Evolutionary conservation across 164 flowering plant genomes (phyloP), one percentile per base, ranked within the genome.

Genomic region (Tetrastigma voinierianum): DNA sequence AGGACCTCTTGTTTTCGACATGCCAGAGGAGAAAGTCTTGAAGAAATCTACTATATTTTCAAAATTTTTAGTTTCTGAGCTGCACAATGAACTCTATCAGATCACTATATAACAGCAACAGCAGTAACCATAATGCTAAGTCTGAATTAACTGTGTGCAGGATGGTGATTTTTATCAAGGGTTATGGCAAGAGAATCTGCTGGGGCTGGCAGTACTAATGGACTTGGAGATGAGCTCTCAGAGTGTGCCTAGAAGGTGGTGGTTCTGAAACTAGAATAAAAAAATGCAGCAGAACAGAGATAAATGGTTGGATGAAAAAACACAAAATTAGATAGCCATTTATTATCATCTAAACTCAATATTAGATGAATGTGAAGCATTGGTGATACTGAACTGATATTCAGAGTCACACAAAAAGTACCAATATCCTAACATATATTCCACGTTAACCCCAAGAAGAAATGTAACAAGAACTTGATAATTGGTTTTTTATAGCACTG

Each of bases 1-100:
- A n/a, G n/a, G 69, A 86, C 99, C 99, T 90, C 99, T 69, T 84
- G 68, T 70, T 84, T 95, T 57, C 75, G n/a, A 69, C 49, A 49
- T 85, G 64, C 51, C 67, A n/a, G 83, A 61, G 85, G 64, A 24
- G 76, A 46, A 51, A 7, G 40, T 69, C 83, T 90, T 72, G 84
- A 70, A 49, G 84, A 65, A 44, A 71, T 53, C 55, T 68, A 79
- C 78, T 49, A 60, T 61, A 65, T 64, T 70, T 55, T 77, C 78
- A 40, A 77, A 60, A 69, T 81, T 83, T n/a, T n/a, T n/a, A n/a
- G n/a, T n/a, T n/a, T n/a, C n/a, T n/a, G n/a, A n/a, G n/a, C n/a
- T n/a, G n/a, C n/a, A n/a, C n/a, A n/a, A n/a, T n/a, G n/a, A n/a
- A n/a, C n/a, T n/a, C n/a, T n/a, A n/a, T n/a, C n/a, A n/a, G n/a